Percentiles rank a stretch among this genome's conserved stretches.
These are phyloP conservation scores for Leptomonas pyrrhocoris DNA, from an alignment of 208 protist species.

Conservation along the genomic window DNA sequence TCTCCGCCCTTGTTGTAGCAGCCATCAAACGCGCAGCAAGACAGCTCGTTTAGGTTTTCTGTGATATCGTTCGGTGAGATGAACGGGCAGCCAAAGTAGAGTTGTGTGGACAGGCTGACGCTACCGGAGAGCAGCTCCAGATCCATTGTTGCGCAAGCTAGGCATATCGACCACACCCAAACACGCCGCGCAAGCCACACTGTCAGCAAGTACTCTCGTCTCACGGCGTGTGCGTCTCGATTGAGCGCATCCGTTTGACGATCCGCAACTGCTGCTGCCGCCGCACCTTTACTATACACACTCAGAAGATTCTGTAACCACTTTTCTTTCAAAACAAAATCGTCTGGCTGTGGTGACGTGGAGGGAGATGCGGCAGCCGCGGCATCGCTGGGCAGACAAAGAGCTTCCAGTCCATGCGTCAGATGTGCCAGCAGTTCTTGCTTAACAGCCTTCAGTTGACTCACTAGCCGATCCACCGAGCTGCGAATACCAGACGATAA, in stretches of 20 bases:
- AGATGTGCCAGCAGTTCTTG: slow-evolving; percentile 65
- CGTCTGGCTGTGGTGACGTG: not conserved
- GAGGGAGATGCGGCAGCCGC: not conserved
- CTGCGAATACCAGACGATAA: not conserved
- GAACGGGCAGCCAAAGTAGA: slow-evolving; percentile 30
- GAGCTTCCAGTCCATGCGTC: not conserved
- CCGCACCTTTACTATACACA: not conserved
- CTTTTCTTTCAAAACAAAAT: not conserved
- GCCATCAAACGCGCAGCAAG: not conserved
- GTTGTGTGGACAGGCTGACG: slow-evolving; percentile 43
- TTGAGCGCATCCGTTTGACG: too few relatives aligned
- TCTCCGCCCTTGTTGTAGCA: slow-evolving; percentile 11
- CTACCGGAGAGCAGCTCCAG: slow-evolving; percentile 65
- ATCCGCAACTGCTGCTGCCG: not conserved
- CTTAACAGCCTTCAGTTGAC: slow-evolving; percentile 73
- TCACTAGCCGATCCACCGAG: slow-evolving; percentile 33
- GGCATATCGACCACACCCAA: slow-evolving; percentile 63
- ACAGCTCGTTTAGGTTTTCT: not conserved
- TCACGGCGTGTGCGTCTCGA: too few relatives aligned
- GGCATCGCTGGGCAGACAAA: not conserved
- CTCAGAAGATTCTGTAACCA: slow-evolving; percentile 8
- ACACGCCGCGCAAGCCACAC: slow-evolving; percentile 43
- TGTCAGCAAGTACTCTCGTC: slow-evolving; percentile 18
- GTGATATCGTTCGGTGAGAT: not conserved
- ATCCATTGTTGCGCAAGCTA: slow-evolving; percentile 52